Evolutionary conservation across 129 eudicot genomes (phyloP).

Genomic region (Flaveria ramosissima): DNA sequence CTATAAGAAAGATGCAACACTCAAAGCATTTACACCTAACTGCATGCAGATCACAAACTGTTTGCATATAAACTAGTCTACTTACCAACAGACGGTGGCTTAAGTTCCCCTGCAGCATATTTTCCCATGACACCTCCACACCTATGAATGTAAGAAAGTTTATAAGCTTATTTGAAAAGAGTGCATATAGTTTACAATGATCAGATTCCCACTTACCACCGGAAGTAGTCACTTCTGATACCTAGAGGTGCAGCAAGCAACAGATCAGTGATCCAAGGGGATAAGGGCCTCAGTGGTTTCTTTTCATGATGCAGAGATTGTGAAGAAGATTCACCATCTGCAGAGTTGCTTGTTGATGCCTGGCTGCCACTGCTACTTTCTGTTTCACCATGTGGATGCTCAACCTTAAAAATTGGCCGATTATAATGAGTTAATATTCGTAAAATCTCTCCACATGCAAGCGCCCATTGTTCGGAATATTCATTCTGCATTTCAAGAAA

Average conservation of each 20-base stretch:
- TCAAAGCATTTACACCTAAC: constrained; percentile 13
- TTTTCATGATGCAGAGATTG: constrained; percentile 57
- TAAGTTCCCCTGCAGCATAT: constrained; percentile 94
- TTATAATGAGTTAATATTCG: constrained; percentile 91
- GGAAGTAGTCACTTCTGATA: constrained; percentile 92
- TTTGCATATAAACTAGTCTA: constrained; percentile 17
- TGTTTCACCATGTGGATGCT: constrained; percentile 48
- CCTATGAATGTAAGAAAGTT: constrained; percentile 42
- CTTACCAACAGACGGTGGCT: constrained; percentile 86
- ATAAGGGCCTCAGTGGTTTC: constrained; percentile 82
- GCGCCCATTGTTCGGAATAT: constrained; percentile 97
- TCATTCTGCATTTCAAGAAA: constrained; percentile 57
- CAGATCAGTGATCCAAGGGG: constrained; percentile 98
- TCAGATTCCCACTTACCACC: constrained; percentile 60
- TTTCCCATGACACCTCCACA: constrained; percentile 99
- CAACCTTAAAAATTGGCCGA: constrained; percentile 83
- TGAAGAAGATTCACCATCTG: constrained; percentile 41
- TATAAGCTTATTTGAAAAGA: constrained; percentile 18
- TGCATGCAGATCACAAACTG: constrained; percentile 5
- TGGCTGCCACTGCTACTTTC: constrained; percentile 71
- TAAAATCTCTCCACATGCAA: constrained; percentile 96
- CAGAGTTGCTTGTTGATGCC: constrained; percentile 65
- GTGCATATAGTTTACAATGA: not conserved
- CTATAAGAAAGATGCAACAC: not conserved
- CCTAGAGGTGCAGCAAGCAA: constrained; percentile 97